Evolutionary conservation across 495 filamentous ascomycete genomes (phyloP).

Genomic region (Xanthoparmelia taractica): DNA sequence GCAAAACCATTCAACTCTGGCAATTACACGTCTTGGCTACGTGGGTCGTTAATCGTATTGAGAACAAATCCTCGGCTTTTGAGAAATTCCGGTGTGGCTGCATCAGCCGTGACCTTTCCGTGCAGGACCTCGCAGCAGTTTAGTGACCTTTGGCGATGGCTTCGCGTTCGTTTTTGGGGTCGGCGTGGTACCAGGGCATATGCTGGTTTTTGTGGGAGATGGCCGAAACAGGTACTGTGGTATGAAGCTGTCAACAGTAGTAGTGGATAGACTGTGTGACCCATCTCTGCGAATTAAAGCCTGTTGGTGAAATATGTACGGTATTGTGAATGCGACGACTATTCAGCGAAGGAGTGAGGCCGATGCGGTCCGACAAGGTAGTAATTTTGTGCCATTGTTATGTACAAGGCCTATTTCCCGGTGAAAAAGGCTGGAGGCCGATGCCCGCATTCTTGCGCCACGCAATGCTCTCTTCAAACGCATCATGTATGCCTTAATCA

Average conservation of each 20-base stretch:
- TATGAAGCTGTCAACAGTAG: too few relatives aligned
- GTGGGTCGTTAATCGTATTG: constrained; percentile 14
- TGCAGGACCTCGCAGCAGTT: constrained; percentile 6
- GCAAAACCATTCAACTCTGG: constrained; percentile 24
- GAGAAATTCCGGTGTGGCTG: constrained; percentile 14
- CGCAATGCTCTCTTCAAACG: neutral
- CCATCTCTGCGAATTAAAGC: too few relatives aligned
- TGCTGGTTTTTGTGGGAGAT: constrained; percentile 33
- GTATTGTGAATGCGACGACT: too few relatives aligned
- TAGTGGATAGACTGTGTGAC: too few relatives aligned
- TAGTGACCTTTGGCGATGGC: constrained; percentile 20
- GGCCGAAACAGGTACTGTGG: constrained; percentile 17
- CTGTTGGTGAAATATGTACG: too few relatives aligned
- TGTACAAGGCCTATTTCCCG: neutral
- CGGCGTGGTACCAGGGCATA: constrained; percentile 31
- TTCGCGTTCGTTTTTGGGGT: constrained; percentile 7
- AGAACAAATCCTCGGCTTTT: too few relatives aligned
- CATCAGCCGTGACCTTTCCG: constrained; percentile 11
- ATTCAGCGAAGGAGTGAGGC: neutral
- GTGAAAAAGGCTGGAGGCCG: neutral
- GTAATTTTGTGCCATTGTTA: neutral
- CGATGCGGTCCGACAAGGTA: neutral
- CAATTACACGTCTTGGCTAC: constrained; percentile 13
- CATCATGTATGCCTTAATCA: neutral
- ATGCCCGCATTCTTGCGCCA: neutral